Evolutionary conservation across 2,329 filamentous ascomycete species (phyloP), one percentile per base, ranked within the genome.

Genomic region (Orbilia brochopaga): DNA sequence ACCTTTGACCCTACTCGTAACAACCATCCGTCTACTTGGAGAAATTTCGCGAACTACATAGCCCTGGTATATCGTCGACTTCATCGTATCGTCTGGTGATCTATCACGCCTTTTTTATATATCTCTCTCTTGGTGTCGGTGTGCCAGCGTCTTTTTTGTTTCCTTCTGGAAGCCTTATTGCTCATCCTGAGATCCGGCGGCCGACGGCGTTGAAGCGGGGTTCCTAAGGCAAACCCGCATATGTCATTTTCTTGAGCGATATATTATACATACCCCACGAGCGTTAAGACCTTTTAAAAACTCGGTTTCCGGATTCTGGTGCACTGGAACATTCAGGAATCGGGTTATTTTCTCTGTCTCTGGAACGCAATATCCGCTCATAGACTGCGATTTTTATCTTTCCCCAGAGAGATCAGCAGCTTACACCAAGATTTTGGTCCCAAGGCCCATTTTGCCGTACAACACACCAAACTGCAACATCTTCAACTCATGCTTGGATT

Each of bases 171-270:
- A 42, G 56, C 23, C 37, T 19, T 65, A 37, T 52, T 37, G 52
- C 48, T 40, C 24, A 46, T 51, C 15, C 50, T 15, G 40, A 53
- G 62, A 42, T 42, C 44, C 44, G 44, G 44, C 19, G 44, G n/a
- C 44, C 44, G 44, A 48, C 44, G 44, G 44, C 17, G 44, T 48
- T 23, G 44, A 48, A 70, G 66, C 66, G 66, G 66, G 66, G 66
- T 70, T 63, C 54, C 17, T n/a, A n/a, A 10, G 11, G 44, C 44
- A 48, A 48, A 48, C 44, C 44, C 44, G 44, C 44, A 48, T 59
- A 70, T 70, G 66, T 63, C 66, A 70, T 70, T 62, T 50, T 44
- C 57, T 40, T 64, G 53, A 32, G 40, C 63, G 50, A 53, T 52
- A 64, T 53, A 54, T 59, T 48, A 32, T 32, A 32, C 21, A 10